phyloP scores from a whole-genome alignment of 2,329 filamentous ascomycete genomes.

The Botrytis medusae region DNA sequence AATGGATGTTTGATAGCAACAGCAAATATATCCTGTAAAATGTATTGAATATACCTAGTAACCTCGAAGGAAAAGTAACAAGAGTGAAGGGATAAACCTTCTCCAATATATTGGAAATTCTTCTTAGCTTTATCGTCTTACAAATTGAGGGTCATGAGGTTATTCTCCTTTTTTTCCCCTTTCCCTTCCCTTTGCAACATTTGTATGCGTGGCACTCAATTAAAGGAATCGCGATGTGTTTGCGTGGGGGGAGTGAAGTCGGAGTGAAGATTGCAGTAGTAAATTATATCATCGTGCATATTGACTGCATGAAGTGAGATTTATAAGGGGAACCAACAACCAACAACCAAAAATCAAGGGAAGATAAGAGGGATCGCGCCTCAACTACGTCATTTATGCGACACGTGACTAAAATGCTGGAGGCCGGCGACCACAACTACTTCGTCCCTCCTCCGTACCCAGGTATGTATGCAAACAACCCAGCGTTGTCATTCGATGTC shows the following conservation, averaged over 20 bases:
- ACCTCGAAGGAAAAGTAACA: not conserved
- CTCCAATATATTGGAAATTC: not conserved
- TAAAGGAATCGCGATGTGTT: not conserved
- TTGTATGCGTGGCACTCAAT: slow-evolving; percentile 11
- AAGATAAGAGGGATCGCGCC: not conserved
- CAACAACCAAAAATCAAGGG: not conserved
- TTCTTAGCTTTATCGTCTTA: not conserved
- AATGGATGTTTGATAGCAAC: not conserved
- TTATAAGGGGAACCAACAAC: not conserved
- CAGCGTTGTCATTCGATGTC: not conserved
- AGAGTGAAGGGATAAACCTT: not conserved
- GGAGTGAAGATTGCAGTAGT: not conserved
- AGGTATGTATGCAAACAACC: not conserved
- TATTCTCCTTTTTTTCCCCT: not conserved
- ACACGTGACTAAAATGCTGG: not conserved
- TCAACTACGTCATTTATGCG: not conserved
- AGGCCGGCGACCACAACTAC: not conserved
- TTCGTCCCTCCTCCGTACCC: not conserved
- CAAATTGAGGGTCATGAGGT: slow-evolving; percentile 12
- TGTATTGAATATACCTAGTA: not conserved
- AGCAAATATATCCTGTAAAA: not conserved
- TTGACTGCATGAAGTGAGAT: not conserved
- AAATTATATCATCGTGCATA: slow-evolving; percentile 8
- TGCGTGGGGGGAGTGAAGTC: not conserved
- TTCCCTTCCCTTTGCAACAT: not conserved